Percentiles rank a stretch among this genome's conserved stretches.
Conservation (phyloP, 495 filamentous ascomycete genomes). For the Penicillium salamii region DNA sequence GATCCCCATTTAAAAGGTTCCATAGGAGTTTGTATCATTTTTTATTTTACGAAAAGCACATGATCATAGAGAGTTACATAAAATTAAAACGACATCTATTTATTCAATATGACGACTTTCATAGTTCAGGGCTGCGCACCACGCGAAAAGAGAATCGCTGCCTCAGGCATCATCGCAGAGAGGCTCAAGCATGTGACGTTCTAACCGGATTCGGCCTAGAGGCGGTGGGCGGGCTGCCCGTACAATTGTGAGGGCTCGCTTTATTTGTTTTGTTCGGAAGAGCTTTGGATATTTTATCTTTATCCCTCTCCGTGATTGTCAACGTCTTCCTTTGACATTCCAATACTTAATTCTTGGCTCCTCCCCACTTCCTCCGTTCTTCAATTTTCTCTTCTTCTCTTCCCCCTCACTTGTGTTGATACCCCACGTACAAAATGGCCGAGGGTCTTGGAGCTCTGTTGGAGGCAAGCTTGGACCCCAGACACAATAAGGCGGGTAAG, state of each 20-base stretch:
- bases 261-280: conserved; percentile 16
- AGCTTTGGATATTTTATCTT: conserved; percentile 16
- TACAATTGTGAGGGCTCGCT: conserved; percentile 22
- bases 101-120: not conserved
- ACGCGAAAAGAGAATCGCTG: not conserved
- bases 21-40: conserved; percentile 6
- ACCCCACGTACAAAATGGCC: conserved; percentile 62
- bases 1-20: not conserved
- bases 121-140: not conserved
- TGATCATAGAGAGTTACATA: conserved; percentile 9
- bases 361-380: not conserved
- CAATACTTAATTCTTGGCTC: not conserved
- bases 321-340: not conserved
- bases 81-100: not conserved
- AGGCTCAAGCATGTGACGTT: conserved; percentile 21
- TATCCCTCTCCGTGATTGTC: conserved; percentile 1
- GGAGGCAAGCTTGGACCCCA: conserved; percentile 80
- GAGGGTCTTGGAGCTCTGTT: conserved; percentile 71
- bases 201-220: conserved; percentile 19
- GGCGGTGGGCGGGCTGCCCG: conserved; percentile 25
- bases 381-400: conserved; percentile 1
- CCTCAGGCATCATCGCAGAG: not conserved
- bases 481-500: conserved; percentile 83
- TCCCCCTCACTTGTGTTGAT: conserved; percentile 21
- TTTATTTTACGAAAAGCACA: conserved; percentile 10